Evolutionary conservation across 768 basidiomycete genomes (phyloP), one percentile per base, ranked within the genome.

Genomic region (Flagelloscypha sp.): DNA sequence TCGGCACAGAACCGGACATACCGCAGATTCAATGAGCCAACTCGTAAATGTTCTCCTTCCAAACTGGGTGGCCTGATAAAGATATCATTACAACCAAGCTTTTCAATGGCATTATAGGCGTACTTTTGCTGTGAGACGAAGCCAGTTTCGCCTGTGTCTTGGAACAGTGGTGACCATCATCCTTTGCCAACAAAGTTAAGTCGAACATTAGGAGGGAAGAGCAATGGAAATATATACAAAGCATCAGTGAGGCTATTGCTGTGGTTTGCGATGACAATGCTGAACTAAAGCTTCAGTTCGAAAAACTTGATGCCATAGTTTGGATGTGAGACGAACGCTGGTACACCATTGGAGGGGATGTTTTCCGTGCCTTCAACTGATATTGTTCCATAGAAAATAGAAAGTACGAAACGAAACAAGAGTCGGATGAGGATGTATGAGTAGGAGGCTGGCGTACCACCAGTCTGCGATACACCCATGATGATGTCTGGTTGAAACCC

Each of bases 321-420:
- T 30, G 22, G 13, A 25, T 27, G 9, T 37, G 34, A 30, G 28
- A 41, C 63, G 45, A 45, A 84, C 87, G 83, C 86, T 46, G 89
- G 84, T 36, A 65, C 59, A 3, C 88, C 89, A 8, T 70, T 78
- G 47, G 64, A 56, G 15, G 87, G 85, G 33, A 93, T 75, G 33
- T 74, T 58, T 30, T 86, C 62, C 3, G 65, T 63, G 50, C 84
- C 84, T 55, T 93, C 86, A 11, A 93, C 70, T 17, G 92, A 84
- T 37, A 93, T 88, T 7, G 80, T 74, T 2, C 85, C 85, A 55
- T 93, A 93, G 60, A 93, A 93, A 43, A 90, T 84, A 53, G 85
- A 85, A 49, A 93, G 76, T 2, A 89, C 86, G 46, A 90, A 80
- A 46, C 72, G 73, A 54, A 86, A 88, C 19, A 87, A 62, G 12